A percentile compares a stretch with the other conserved stretches of the same genome.
phyloP scores from a whole-genome alignment of 2,329 filamentous ascomycete genomes.

The Trichoderma hamatum region DNA sequence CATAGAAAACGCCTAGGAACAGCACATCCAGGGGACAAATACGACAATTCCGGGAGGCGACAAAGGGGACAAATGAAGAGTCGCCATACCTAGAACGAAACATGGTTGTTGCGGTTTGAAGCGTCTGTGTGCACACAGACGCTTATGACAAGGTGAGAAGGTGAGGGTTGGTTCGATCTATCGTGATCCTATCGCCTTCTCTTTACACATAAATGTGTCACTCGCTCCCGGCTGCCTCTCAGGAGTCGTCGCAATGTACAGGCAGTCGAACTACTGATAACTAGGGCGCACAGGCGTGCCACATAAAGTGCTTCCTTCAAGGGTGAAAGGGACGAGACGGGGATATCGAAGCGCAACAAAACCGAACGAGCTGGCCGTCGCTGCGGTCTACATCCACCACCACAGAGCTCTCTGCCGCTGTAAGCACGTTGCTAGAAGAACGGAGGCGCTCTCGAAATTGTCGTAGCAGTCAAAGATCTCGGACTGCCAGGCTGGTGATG shows the following conservation, averaged over 20 bases:
- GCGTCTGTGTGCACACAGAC: not conserved
- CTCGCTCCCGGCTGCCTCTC: not conserved
- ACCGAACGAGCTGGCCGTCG: not conserved
- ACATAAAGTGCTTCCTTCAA: conserved; percentile 1
- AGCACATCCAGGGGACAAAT: not conserved
- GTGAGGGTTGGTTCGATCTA: not conserved
- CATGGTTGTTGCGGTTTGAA: conserved; percentile 19
- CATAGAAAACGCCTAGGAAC: not conserved
- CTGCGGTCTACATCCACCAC: conserved; percentile 10
- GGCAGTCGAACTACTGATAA: not conserved
- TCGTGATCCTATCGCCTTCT: not conserved
- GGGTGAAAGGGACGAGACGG: not conserved
- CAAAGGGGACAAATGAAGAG: not conserved
- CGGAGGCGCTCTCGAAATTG: conserved; percentile 5
- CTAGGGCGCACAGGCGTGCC: not conserved
- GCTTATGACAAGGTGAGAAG: not conserved
- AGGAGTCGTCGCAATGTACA: conserved; percentile 8
- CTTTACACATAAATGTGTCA: not conserved
- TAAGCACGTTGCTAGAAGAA: conserved; percentile 17
- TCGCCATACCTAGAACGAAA: conserved; percentile 25
- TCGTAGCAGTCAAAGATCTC: not conserved
- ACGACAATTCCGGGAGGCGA: not conserved
- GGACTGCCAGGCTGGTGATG: not conserved
- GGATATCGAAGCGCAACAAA: not conserved
- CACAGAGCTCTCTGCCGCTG: conserved; percentile 6